These are phyloP conservation scores for Trichoderma asperelloides DNA, from an alignment of 495 filamentous ascomycete genomes.

Conservation along the genomic window DNA sequence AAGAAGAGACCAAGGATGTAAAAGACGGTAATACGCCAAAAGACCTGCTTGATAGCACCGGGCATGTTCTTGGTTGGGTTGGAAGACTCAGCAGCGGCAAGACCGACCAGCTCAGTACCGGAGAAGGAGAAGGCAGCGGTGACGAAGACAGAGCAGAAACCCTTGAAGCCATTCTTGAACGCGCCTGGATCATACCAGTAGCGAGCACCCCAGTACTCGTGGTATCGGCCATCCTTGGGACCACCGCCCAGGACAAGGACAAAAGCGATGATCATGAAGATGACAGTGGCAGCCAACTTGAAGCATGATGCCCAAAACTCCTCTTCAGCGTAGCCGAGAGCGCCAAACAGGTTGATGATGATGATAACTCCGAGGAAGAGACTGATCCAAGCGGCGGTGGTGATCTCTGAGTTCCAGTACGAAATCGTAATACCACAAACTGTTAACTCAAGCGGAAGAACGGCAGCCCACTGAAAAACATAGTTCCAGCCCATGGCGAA, in stretches of 20 bases:
- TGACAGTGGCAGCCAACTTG: constrained; percentile 51
- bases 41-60: constrained; percentile 62
- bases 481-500: constrained; percentile 87
- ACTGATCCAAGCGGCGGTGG: constrained; percentile 57
- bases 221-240: constrained; percentile 36
- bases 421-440: constrained; percentile 45
- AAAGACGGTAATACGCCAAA: constrained; percentile 65
- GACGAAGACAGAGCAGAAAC: constrained; percentile 65
- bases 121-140: constrained; percentile 66
- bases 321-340: constrained; percentile 66
- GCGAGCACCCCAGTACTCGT: constrained; percentile 50
- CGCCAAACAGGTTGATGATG: constrained; percentile 63
- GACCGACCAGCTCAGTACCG: constrained; percentile 64
- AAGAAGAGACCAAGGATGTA: constrained; percentile 68
- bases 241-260: constrained; percentile 62
- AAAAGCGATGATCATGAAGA: constrained; percentile 66
- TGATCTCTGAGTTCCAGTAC: constrained; percentile 46
- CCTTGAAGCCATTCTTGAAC: constrained; percentile 60
- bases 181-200: constrained; percentile 64
- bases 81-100: constrained; percentile 59
- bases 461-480: constrained; percentile 53
- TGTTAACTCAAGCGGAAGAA: constrained; percentile 47
- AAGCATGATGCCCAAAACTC: constrained; percentile 43
- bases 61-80: constrained; percentile 59
- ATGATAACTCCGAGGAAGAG: constrained; percentile 72